These are phyloP conservation scores for Talaromyces sp. DNA, from an alignment of 2,329 filamentous ascomycete genomes.

Conservation along the genomic window DNA sequence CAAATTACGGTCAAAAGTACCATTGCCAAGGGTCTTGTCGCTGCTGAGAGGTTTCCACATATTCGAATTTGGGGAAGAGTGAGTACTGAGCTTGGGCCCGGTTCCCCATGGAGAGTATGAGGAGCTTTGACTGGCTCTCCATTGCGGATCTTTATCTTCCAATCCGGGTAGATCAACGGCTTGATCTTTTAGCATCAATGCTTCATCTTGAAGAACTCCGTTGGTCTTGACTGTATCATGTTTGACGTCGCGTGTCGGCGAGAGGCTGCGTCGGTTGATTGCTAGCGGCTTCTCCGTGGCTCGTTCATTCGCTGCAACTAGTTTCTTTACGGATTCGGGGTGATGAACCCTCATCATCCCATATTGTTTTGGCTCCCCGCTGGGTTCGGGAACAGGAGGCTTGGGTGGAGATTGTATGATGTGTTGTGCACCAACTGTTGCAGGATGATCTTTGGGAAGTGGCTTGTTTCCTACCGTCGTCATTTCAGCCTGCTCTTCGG, in stretches of 20 bases:
- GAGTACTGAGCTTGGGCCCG: slow-evolving; percentile 32
- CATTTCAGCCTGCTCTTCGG: slow-evolving; percentile 26
- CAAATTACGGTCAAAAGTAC: slow-evolving; percentile 57
- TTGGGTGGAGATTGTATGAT: slow-evolving; percentile 53
- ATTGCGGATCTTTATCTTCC: slow-evolving; percentile 36
- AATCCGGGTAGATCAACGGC: slow-evolving; percentile 24
- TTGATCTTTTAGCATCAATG: slow-evolving; percentile 24
- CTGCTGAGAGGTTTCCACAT: slow-evolving; percentile 58
- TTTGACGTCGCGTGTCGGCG: slow-evolving; percentile 29
- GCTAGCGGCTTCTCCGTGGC: slow-evolving; percentile 31
- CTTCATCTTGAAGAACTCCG: slow-evolving; percentile 26
- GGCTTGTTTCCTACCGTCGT: slow-evolving; percentile 22
- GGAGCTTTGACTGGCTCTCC: slow-evolving; percentile 38
- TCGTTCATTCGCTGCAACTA: slow-evolving; percentile 36
- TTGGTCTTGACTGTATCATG: slow-evolving; percentile 27
- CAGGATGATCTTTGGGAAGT: slow-evolving; percentile 10
- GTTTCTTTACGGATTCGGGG: slow-evolving; percentile 50
- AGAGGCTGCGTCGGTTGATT: slow-evolving; percentile 30
- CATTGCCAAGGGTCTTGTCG: slow-evolving; percentile 59
- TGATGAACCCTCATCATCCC: slow-evolving; percentile 61
- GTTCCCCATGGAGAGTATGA: slow-evolving; percentile 39
- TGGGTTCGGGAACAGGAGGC: slow-evolving; percentile 55
- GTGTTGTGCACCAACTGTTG: slow-evolving; percentile 24
- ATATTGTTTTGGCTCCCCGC: slow-evolving; percentile 57
- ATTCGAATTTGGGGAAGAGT: slow-evolving; percentile 42